Conservation (phyloP, 495 filamentous ascomycete genomes). For the Penicillium cinerascens region DNA sequence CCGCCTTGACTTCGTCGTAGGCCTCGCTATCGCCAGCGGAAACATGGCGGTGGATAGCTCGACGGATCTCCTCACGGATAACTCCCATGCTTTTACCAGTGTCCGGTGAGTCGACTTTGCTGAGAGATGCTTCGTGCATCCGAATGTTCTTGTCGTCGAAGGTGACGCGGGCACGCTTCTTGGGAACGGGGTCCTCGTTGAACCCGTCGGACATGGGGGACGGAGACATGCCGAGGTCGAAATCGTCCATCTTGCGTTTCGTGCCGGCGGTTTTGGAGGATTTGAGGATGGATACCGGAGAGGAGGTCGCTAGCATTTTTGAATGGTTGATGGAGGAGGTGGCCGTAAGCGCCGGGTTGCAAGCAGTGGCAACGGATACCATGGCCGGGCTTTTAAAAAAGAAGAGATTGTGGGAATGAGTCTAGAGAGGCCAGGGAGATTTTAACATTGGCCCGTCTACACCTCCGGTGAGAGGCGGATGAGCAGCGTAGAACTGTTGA, state of each 20-base stretch:
- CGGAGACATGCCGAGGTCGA: slow-evolving; percentile 37
- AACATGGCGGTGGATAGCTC: slow-evolving; percentile 66
- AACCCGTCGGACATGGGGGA: slow-evolving; percentile 34
- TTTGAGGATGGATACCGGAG: slow-evolving; percentile 44
- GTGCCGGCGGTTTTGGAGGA: slow-evolving; percentile 30
- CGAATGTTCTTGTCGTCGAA: slow-evolving; percentile 68
- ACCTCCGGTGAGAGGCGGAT: slow-evolving; percentile 5
- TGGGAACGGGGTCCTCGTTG: slow-evolving; percentile 39
- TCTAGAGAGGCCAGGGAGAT: slow-evolving; percentile 4
- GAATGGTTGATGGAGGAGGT: slow-evolving; percentile 20
- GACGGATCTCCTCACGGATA: slow-evolving; percentile 65
- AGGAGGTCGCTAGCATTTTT: slow-evolving; percentile 35
- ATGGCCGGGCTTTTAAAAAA: slow-evolving; percentile 26
- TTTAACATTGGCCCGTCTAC: slow-evolving; percentile 23
- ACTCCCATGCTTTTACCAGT: slow-evolving; percentile 59
- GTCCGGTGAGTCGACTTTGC: slow-evolving; percentile 6
- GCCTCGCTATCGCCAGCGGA: slow-evolving; percentile 59
- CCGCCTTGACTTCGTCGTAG: slow-evolving; percentile 69
- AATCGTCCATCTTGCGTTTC: slow-evolving; percentile 44
- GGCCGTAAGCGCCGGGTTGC: slow-evolving; percentile 27
- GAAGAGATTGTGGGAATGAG: slow-evolving; percentile 3
- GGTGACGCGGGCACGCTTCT: slow-evolving; percentile 65
- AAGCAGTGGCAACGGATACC: slow-evolving; percentile 42
- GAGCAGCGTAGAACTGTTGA: slow-evolving; percentile 10
- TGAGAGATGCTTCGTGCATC: slow-evolving; percentile 36